phyloP scores from a whole-genome alignment of 768 basidiomycete genomes.

The Naganishia antarctica region DNA sequence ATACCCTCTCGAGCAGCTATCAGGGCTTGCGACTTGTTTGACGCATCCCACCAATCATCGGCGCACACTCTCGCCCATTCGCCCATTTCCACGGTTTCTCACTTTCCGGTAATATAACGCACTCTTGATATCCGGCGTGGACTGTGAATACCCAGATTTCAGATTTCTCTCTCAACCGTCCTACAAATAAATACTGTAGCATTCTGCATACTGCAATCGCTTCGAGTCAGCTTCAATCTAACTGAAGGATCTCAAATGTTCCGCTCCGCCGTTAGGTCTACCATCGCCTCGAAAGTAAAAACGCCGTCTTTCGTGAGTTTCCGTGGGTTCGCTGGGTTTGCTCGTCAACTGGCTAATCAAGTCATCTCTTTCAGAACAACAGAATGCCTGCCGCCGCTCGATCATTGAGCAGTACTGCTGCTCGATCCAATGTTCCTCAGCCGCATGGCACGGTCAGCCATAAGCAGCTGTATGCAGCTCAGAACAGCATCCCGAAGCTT shows the following conservation, averaged over 20 bases:
- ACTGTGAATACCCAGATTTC: not conserved
- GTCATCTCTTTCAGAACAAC: not conserved
- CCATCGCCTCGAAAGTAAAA: conserved; percentile 15
- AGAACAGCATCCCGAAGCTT: conserved; percentile 62
- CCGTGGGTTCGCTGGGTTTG: not conserved
- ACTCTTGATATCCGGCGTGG: not conserved
- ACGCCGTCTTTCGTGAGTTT: conserved; percentile 4
- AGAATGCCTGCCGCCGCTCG: conserved; percentile 9
- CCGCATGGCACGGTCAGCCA: not conserved
- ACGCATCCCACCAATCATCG: too few relatives aligned
- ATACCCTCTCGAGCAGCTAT: too few relatives aligned
- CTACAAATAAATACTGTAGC: conserved; percentile 11
- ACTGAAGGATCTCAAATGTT: conserved; percentile 10
- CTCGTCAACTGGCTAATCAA: not conserved
- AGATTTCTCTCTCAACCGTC: not conserved
- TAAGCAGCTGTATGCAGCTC: conserved; percentile 63
- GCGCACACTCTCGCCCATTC: conserved; percentile 18
- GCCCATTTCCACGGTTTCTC: not conserved
- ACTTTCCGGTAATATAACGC: conserved; percentile 19
- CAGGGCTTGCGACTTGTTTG: too few relatives aligned
- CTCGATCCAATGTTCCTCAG: conserved; percentile 4
- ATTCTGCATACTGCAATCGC: not conserved
- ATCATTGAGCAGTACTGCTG: conserved; percentile 13
- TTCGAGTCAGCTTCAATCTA: not conserved
- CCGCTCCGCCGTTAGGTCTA: conserved; percentile 15